Evolutionary conservation across 345 rosid species (phyloP).

Genomic region (Physaria fendleri): DNA sequence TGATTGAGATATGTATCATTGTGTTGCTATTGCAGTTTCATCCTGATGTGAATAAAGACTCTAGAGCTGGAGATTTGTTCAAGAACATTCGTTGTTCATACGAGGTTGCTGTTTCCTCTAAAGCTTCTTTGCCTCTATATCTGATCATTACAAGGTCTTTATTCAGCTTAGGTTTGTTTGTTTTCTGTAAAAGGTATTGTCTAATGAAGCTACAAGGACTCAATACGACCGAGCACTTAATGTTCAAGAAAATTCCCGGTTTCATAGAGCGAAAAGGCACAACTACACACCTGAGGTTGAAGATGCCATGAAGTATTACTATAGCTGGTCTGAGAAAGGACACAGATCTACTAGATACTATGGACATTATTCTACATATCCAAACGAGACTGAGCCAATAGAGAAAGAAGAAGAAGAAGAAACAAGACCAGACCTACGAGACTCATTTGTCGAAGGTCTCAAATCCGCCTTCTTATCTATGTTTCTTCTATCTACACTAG

Average conservation of each 20-base stretch:
- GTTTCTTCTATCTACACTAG: constrained; percentile 49
- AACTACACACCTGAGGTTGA: constrained; percentile 39
- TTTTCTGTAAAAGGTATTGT: constrained; percentile 50
- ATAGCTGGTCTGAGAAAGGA: constrained; percentile 61
- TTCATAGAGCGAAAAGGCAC: constrained; percentile 31
- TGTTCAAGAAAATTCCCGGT: constrained; percentile 36
- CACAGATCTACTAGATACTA: constrained; percentile 42
- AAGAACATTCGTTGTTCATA: constrained; percentile 68
- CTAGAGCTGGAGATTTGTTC: constrained; percentile 61
- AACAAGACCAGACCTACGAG: constrained; percentile 38
- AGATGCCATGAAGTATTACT: constrained; percentile 36
- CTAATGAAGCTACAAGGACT: constrained; percentile 58
- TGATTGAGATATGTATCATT: constrained; percentile 13
- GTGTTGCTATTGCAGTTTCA: constrained; percentile 51
- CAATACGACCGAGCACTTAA: constrained; percentile 53
- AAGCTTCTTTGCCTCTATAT: constrained; percentile 4
- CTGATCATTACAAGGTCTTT: too few relatives aligned
- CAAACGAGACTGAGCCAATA: constrained; percentile 28
- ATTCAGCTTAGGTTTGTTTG: neutral
- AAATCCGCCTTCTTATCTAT: constrained; percentile 51
- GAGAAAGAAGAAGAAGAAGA: constrained; percentile 32
- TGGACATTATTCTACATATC: constrained; percentile 29
- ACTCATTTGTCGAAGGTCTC: constrained; percentile 52
- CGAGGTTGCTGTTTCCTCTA: constrained; percentile 46
- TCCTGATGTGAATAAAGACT: constrained; percentile 83